Base-by-base conservation (phyloP, 805 yeast species). In the Lachancea lanzarotensis region DNA sequence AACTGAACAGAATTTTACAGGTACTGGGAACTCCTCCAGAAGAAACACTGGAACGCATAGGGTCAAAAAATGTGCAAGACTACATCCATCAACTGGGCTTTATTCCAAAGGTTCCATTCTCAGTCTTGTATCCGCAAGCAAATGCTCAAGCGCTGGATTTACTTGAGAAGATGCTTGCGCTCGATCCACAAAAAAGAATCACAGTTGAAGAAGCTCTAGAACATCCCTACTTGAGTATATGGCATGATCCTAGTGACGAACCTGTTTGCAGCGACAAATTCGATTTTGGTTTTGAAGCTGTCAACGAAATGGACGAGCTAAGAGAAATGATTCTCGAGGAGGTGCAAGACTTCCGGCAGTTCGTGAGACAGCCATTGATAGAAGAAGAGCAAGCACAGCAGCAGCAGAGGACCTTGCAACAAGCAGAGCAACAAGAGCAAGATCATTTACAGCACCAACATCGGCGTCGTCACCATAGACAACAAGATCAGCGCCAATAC, bases 191-290 rank as follows among this genome's bases (percentile, higher is more conserved):
- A 37, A 75, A 78, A 55, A 76, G 98, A 64, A 83, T 90, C 45
- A 80, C 89, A 0, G 98, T 90, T 3, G 88, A 84, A 46, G 84
- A 88, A 54, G 97, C 98, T 0, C 70, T 93, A 41, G 74, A 72
- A 48, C 98, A 93, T 66, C 96, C 96, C 8, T 93, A 91, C 62
- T 67, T 93, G 45, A 73, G 81, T 38, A 76, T 85, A 27, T 93
- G 96, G 90, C 97, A 88, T 60, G 96, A 89, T 64, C 93, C 96
- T 5, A 75, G 77, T 26, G 98, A 93, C 61, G 98, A 93, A 66
- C 90, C 90, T 7, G 81, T 75, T 40, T 88, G 96, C 62, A 77
- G 79, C 38, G 72, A 77, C 1, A 84, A 84, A 55, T 90, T 90
- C 62, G 95, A 90, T 59, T 90, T 90, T 62, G 72, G 85, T 5